Percentiles rank a stretch among this genome's conserved stretches.
phyloP scores from a whole-genome alignment of 2,329 filamentous ascomycete genomes.

The Xylaria sp. region DNA sequence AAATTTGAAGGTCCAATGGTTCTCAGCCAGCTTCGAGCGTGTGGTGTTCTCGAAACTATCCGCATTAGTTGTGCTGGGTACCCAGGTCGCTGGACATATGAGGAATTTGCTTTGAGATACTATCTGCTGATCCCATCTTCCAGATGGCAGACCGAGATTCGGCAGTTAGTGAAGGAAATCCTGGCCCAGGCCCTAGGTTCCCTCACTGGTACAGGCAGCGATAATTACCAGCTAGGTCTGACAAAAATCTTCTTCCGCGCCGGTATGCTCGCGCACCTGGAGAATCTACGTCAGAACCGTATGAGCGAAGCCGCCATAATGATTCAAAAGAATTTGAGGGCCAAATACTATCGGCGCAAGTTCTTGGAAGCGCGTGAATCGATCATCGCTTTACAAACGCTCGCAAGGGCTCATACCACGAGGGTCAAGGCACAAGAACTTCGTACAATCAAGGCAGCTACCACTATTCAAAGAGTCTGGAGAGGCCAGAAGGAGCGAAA shows the following conservation, averaged over 20 bases:
- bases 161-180: slow-evolving; percentile 93
- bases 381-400: slow-evolving; percentile 82
- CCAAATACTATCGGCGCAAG: slow-evolving; percentile 92
- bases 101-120: slow-evolving; percentile 96
- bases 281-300: slow-evolving; percentile 89
- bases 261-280: slow-evolving; percentile 97
- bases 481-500: slow-evolving; percentile 90
- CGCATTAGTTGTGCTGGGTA: slow-evolving; percentile 98
- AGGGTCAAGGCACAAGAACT: slow-evolving; percentile 82
- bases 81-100: slow-evolving; percentile 97
- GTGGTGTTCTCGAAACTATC: slow-evolving; percentile 98
- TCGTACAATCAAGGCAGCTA: slow-evolving; percentile 86
- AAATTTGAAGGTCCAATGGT: slow-evolving; percentile 99
- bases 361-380: slow-evolving; percentile 88
- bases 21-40: slow-evolving; percentile 93
- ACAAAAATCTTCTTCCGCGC: slow-evolving; percentile 99
- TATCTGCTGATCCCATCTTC: slow-evolving; percentile 95
- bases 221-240: slow-evolving; percentile 97
- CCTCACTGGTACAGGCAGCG: slow-evolving; percentile 76
- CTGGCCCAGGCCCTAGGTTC: slow-evolving; percentile 87
- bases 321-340: slow-evolving; percentile 98
- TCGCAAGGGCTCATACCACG: slow-evolving; percentile 80
- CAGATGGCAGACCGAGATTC: slow-evolving; percentile 93
- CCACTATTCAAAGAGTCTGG: slow-evolving; percentile 95
- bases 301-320: slow-evolving; percentile 95